phyloP scores from a whole-genome alignment of 345 rosid genomes.

The Eucalyptus viminalis region DNA sequence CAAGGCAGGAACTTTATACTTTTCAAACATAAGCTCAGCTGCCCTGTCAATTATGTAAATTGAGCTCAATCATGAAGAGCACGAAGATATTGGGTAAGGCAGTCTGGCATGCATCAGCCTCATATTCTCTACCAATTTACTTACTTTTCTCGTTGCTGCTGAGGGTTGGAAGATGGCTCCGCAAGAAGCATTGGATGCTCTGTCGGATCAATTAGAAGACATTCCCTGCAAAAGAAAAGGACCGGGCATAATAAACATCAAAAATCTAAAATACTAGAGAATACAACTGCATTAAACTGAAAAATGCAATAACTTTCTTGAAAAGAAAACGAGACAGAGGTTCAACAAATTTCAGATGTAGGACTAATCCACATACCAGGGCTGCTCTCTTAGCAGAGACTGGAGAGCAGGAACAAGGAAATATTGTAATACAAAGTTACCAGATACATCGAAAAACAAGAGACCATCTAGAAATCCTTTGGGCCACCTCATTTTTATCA shows the following conservation, averaged over 20 bases:
- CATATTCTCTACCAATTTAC: not conserved
- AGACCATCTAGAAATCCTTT: not conserved
- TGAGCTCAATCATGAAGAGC: not conserved
- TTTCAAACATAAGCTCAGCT: constrained; percentile 94
- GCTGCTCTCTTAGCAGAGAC: not conserved
- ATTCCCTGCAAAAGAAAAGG: constrained; percentile 33
- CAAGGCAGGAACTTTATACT: constrained; percentile 91
- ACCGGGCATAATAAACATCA: not conserved
- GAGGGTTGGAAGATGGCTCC: constrained; percentile 82
- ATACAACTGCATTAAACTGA: not conserved
- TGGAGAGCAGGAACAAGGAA: not conserved
- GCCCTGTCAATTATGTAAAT: constrained; percentile 42
- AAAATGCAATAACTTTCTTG: not conserved
- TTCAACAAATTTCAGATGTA: not conserved
- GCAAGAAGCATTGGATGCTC: constrained; percentile 98
- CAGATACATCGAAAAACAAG: not conserved
- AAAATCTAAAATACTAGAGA: not conserved
- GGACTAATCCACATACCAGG: not conserved
- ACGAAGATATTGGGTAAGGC: not conserved
- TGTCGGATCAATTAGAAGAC: constrained; percentile 74
- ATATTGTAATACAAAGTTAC: not conserved
- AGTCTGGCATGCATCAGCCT: not conserved
- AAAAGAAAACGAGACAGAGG: not conserved
- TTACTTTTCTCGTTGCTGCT: constrained; percentile 92
- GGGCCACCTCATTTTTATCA: not conserved